Percentiles rank a stretch among this genome's conserved stretches.
Evolutionary conservation across 2,329 filamentous ascomycete species (phyloP).

Genomic region (Graphiopsis chlorocephala): DNA sequence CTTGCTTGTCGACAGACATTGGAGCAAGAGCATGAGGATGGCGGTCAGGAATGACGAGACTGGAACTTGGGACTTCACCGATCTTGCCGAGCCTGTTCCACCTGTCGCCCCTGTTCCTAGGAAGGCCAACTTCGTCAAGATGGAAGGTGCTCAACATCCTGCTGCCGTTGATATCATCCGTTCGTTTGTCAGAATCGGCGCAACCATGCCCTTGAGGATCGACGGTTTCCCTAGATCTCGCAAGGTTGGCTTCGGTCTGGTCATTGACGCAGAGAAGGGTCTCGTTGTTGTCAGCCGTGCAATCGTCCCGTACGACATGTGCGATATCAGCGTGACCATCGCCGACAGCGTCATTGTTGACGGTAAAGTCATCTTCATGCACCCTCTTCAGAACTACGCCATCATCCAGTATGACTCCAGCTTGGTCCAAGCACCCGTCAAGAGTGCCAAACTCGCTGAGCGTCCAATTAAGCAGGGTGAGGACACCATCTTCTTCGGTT

Average conservation of each 20-base stretch:
- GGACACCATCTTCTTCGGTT: constrained; percentile 95
- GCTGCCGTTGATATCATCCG: constrained; percentile 90
- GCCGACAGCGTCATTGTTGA: constrained; percentile 94
- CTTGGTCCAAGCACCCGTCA: constrained; percentile 89
- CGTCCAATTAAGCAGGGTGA: constrained; percentile 87
- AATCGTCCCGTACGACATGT: constrained; percentile 93
- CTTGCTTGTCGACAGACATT: constrained; percentile 89
- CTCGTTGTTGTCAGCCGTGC: constrained; percentile 91
- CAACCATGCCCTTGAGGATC: constrained; percentile 90
- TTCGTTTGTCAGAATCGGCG: constrained; percentile 91
- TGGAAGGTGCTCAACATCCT: constrained; percentile 83
- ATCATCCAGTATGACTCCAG: constrained; percentile 92
- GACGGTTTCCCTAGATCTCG: constrained; percentile 96
- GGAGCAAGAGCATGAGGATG: constrained; percentile 91
- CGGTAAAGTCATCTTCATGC: constrained; percentile 91
- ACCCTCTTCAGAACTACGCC: constrained; percentile 94
- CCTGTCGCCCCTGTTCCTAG: constrained; percentile 68
- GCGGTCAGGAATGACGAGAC: constrained; percentile 85
- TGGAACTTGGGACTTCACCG: constrained; percentile 91
- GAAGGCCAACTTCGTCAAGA: constrained; percentile 85
- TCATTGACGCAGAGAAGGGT: constrained; percentile 96
- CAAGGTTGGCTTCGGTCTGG: constrained; percentile 91
- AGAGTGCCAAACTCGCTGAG: constrained; percentile 78
- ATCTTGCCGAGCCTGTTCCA: constrained; percentile 77
- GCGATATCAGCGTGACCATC: constrained; percentile 93